Base-by-base conservation (phyloP, 768 basidiomycete genomes). In the Auriscalpium vulgare region DNA sequence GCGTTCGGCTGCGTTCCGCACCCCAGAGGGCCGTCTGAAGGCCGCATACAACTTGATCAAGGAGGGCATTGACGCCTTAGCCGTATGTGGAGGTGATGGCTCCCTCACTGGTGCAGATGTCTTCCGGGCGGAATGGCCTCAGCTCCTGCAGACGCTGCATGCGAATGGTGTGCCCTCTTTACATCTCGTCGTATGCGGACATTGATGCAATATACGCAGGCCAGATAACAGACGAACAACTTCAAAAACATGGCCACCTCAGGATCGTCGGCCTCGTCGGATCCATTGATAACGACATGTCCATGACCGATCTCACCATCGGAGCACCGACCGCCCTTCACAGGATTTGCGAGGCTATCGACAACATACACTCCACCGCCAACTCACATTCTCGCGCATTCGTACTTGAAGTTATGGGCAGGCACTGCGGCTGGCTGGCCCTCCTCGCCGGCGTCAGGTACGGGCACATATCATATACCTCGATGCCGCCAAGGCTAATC, bases 251-350 rank as follows among this genome's bases (percentile, higher is more conserved):
- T 64, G 76, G 83, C 21, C 90, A 97, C 65, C 85, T 99, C 60
- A 89, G 83, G 70, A 97, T 99, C 63, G 95, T 95, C 59, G 97
- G 97, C n/a, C 83, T 99, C 44, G 97, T 98, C 57, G 97, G 97
- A 37, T 95, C 93, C 4, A 98, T 99, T 67, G 97, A 99, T 73
- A 99, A 99, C 66, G 97, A 98, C 68, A 97, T 99, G 95, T 88
- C 90, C 14, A 79, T 95, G 81, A 98, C 97, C 17, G 94, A 98
- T 71, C 71, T 97, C 66, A 99, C 97, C 8, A 98, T 98, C 66
- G 97, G 95, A 49, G 95, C 94, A 1, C 85, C 91, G 1, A 99
- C 95, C 2, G 95, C 95, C 17, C 75, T 99, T 38, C 94, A 95
- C 62, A 83, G 97, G 44, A 98, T 98, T 54, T 98, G 97, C 71